Evolutionary conservation across 148 eudicot genomes (phyloP), one percentile per base, ranked within the genome.

Genomic region (Persicaria maculosa): DNA sequence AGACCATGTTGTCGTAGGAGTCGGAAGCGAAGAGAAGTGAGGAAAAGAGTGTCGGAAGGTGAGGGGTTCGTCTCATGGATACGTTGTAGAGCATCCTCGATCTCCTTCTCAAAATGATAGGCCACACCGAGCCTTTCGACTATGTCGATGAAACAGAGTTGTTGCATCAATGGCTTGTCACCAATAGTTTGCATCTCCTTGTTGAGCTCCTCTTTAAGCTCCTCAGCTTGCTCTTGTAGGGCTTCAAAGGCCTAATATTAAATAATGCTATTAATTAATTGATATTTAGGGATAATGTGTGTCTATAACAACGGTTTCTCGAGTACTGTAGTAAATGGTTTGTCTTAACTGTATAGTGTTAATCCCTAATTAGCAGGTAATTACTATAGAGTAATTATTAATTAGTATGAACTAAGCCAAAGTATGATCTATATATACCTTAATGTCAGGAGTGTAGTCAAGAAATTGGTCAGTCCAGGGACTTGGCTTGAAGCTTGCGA

Each of bases 61-160:
- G 50, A 47, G 22, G 22, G 22, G 11, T 47, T 11, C 0, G 11
- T 47, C 9, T 61, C 52, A 3, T 77, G 68, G 0, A 82, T 45
- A 59, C 44, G 36, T 14, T 75, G 31, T 8, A 85, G 54, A 1
- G 80, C 74, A 17, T 78, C 73, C 2, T 79, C 83, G 1, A 88
- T 84, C 55, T 82, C 84, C 5, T 74, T 22, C 52, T 88, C 84
- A 10, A 88, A 85, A 55, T 88, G 87, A 76, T 88, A 85, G 3
- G 76, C 77, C 48, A 85, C 71, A 7, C 89, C 91, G 8, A 88
- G 86, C n/a, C 87, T 83, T 75, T 82, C 80, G 55, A 85, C 65
- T 1, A 74, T 70, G 68, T 88, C 85, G 20, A 88, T 80, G 10
- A 86, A 76, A 6, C 68, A 71, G 11, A 88, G 44, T 16, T 76